A percentile compares a stretch with the other conserved stretches of the same genome.
These are phyloP conservation scores for Jaapia argillacea DNA, from an alignment of 768 basidiomycete species.

Conservation along the genomic window DNA sequence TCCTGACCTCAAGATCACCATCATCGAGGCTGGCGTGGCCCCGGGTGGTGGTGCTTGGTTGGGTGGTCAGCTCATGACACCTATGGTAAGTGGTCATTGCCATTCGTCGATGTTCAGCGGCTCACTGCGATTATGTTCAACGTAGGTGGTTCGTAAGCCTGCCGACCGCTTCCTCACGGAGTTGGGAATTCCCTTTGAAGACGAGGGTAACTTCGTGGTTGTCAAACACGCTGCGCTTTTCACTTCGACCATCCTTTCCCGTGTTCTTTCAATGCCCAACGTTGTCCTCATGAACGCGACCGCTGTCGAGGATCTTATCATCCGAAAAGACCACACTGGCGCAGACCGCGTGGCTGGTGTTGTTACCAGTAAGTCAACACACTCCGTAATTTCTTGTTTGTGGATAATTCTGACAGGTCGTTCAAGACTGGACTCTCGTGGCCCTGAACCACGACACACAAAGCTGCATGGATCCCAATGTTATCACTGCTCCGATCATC, in stretches of 20 bases:
- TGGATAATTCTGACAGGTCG: no score
- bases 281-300: constrained; percentile 73
- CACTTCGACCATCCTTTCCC: constrained; percentile 66
- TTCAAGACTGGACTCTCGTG: constrained; percentile 44
- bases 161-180: constrained; percentile 63
- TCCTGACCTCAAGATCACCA: constrained; percentile 56
- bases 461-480: constrained; percentile 61
- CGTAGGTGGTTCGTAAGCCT: constrained; percentile 78
- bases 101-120: no score
- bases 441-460: constrained; percentile 63
- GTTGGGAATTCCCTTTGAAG: constrained; percentile 65
- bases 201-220: constrained; percentile 68
- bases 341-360: constrained; percentile 39
- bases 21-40: constrained; percentile 72
- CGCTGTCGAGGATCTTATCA: constrained; percentile 73
- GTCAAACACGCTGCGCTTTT: constrained; percentile 79
- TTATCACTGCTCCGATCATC: constrained; percentile 70
- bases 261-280: constrained; percentile 60
- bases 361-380: no score
- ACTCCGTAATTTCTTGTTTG: no score
- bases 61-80: constrained; percentile 61
- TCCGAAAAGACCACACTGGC: constrained; percentile 39
- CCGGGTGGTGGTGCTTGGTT: constrained; percentile 66
- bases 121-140: constrained; percentile 76
- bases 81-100: background rate